Conservation (phyloP, 345 rosid species). For the Psidium friedrichsthalianum region DNA sequence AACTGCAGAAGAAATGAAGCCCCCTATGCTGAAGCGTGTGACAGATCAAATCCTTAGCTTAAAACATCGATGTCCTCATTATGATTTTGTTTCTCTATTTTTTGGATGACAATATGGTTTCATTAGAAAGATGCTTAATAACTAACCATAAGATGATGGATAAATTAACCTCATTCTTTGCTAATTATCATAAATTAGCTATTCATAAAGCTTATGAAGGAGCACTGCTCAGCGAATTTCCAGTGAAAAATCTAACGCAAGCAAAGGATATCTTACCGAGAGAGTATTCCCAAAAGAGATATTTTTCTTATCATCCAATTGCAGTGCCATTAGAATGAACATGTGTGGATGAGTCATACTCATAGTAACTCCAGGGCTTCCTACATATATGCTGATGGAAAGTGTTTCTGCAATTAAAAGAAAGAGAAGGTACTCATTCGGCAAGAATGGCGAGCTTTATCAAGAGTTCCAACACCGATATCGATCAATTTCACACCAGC, state of each 20-base stretch:
- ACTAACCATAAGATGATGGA: not conserved
- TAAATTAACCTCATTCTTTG: not conserved
- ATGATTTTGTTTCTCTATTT: not conserved
- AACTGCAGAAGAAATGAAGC: not conserved
- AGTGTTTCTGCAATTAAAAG: not conserved
- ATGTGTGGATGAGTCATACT: not conserved
- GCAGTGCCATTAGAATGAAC: not conserved
- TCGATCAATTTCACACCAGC: conserved; percentile 81
- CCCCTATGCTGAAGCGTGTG: not conserved
- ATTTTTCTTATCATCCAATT: not conserved
- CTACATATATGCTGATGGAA: not conserved
- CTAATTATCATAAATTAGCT: not conserved
- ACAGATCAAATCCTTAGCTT: not conserved
- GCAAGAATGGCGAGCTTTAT: conserved; percentile 65
- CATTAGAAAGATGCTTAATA: not conserved
- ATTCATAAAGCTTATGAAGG: not conserved
- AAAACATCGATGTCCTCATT: not conserved
- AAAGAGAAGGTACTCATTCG: conserved; percentile 27
- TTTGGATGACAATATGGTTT: not conserved
- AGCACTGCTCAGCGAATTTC: not conserved
- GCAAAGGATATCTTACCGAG: not conserved
- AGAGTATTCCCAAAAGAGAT: not conserved
- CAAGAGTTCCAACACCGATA: conserved; percentile 77
- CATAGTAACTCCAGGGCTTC: not conserved
- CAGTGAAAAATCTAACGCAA: not conserved